These are phyloP conservation scores for Coccomyxa subellipsoidea DNA, from an alignment of 163 green algal genomes.

Conservation along the genomic window DNA sequence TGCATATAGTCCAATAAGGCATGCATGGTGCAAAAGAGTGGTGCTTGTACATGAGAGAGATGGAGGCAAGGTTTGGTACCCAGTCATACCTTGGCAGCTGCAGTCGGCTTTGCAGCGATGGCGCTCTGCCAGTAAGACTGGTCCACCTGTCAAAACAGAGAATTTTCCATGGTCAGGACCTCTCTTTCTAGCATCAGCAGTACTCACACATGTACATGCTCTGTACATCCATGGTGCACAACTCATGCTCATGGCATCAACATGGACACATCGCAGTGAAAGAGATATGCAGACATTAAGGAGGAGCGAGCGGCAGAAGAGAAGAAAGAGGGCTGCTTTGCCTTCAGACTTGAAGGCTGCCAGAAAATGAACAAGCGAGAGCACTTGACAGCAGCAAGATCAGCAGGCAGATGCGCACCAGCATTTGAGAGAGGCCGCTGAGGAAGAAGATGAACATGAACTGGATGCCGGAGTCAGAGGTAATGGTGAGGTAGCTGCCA, in stretches of 20 bases:
- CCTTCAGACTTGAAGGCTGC: no score
- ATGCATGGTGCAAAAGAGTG: neutral
- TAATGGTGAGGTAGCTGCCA: constrained; percentile 20
- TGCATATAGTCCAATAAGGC: neutral
- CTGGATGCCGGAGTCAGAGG: constrained; percentile 3
- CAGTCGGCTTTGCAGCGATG: constrained; percentile 79
- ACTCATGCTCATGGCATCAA: neutral
- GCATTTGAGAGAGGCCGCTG: constrained; percentile 14
- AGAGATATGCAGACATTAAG: neutral
- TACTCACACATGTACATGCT: neutral
- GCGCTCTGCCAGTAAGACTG: constrained; percentile 83
- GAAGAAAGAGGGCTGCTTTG: neutral
- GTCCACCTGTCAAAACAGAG: neutral
- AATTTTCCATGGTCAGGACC: neutral
- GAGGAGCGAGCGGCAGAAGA: neutral
- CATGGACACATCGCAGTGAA: neutral
- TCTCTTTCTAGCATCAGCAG: neutral
- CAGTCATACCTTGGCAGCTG: constrained; percentile 67
- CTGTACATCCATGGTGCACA: neutral
- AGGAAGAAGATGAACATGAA: constrained; percentile 17
- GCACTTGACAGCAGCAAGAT: neutral
- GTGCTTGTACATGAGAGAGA: neutral
- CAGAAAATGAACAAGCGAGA: neutral
- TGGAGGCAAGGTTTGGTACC: no score
- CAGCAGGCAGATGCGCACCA: neutral